Evolutionary conservation across 495 filamentous ascomycete genomes (phyloP).

Genomic region (Talaromyces thailandensis): DNA sequence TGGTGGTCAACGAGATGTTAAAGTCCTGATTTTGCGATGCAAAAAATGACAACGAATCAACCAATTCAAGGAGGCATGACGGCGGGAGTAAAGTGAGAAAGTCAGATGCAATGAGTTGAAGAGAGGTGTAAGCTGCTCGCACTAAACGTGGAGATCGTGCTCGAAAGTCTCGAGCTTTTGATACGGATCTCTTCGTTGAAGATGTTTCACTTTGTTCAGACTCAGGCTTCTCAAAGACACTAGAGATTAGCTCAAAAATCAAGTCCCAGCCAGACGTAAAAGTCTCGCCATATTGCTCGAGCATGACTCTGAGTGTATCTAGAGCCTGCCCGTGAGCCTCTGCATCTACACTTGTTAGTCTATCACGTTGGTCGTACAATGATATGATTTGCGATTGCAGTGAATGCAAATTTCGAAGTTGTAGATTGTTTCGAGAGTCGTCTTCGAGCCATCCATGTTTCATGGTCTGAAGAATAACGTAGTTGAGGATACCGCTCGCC

Average conservation of each 20-base stretch:
- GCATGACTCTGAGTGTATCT: slow-evolving; percentile 68
- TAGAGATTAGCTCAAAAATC: slow-evolving; percentile 77
- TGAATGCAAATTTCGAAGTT: slow-evolving; percentile 61
- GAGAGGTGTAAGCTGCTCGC: slow-evolving; percentile 72
- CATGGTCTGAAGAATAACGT: slow-evolving; percentile 52
- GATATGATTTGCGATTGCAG: slow-evolving; percentile 47
- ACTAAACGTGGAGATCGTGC: slow-evolving; percentile 66
- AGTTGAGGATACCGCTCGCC: slow-evolving; percentile 65
- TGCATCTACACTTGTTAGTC: slow-evolving; percentile 43
- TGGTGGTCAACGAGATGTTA: slow-evolving; percentile 89
- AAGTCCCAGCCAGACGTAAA: slow-evolving; percentile 75
- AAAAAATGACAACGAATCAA: slow-evolving; percentile 84
- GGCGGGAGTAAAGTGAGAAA: slow-evolving; percentile 75
- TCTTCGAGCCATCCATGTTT: slow-evolving; percentile 21
- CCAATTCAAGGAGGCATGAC: slow-evolving; percentile 68
- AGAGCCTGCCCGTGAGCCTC: slow-evolving; percentile 78
- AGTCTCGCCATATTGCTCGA: slow-evolving; percentile 84
- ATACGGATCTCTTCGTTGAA: slow-evolving; percentile 9
- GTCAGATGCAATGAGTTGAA: slow-evolving; percentile 91
- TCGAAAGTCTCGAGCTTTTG: slow-evolving; percentile 18
- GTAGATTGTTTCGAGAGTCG: slow-evolving; percentile 41
- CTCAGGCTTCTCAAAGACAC: slow-evolving; percentile 54
- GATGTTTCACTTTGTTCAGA: slow-evolving; percentile 10
- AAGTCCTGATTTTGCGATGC: slow-evolving; percentile 81
- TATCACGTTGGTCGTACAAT: slow-evolving; percentile 33